phyloP scores from a whole-genome alignment of 495 filamentous ascomycete genomes.

The Niebla homalea region DNA sequence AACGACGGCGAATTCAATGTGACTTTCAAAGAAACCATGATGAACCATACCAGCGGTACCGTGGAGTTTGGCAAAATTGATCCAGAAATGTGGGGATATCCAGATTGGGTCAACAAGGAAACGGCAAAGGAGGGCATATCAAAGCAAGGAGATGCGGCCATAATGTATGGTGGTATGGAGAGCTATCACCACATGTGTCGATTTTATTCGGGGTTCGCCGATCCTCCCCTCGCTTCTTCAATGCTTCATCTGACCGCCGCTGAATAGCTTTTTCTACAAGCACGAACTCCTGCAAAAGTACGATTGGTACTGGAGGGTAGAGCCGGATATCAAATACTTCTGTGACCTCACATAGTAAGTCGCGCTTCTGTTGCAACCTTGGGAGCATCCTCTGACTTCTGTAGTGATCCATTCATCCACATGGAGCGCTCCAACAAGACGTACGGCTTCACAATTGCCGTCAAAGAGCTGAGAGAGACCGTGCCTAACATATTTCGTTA shows the following conservation, averaged over 20 bases:
- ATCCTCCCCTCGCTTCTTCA: background rate
- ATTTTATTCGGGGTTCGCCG: conserved; percentile 85
- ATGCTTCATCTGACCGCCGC: conserved; percentile 2
- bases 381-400: conserved; percentile 17
- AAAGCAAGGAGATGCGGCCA: conserved; percentile 92
- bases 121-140: conserved; percentile 90
- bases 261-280: conserved; percentile 83
- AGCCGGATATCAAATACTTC: conserved; percentile 99
- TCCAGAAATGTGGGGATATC: conserved; percentile 84
- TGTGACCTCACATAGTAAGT: conserved; percentile 98
- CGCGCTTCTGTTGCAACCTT: background rate
- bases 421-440: conserved; percentile 94
- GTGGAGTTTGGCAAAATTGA: conserved; percentile 96
- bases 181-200: conserved; percentile 98
- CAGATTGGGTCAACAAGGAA: conserved; percentile 87
- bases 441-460: conserved; percentile 97
- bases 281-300: conserved; percentile 91
- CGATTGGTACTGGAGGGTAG: conserved; percentile 99
- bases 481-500: conserved; percentile 99
- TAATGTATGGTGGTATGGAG: conserved; percentile 99
- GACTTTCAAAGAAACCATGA: conserved; percentile 76
- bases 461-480: conserved; percentile 96
- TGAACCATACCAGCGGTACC: conserved; percentile 71
- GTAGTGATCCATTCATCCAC: conserved; percentile 83
- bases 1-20: conserved; percentile 96